Evolutionary conservation across 1,284 basidiomycete genomes (phyloP).

Genomic region (Spongispora temasekensis): DNA sequence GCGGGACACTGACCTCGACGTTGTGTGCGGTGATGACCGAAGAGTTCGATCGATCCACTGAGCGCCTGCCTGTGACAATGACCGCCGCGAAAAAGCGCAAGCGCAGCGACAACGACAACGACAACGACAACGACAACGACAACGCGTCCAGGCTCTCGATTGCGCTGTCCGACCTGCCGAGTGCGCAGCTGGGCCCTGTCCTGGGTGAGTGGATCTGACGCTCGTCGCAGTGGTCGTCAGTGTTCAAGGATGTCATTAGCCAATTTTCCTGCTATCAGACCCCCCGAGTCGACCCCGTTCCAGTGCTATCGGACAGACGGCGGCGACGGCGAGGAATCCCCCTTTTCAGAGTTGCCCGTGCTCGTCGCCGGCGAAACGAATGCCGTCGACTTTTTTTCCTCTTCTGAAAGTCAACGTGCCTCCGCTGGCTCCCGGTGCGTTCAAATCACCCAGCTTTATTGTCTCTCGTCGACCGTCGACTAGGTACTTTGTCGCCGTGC

Average conservation of each 20-base stretch:
- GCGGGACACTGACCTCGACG: constrained; percentile 28
- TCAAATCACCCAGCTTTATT: constrained; percentile 17
- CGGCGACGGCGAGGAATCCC: constrained; percentile 39
- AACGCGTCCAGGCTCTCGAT: constrained; percentile 52
- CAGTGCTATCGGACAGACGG: constrained; percentile 53
- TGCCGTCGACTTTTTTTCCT: constrained; percentile 60
- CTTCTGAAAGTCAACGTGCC: constrained; percentile 44
- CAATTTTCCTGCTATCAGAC: constrained; percentile 71
- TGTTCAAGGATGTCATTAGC: constrained; percentile 43
- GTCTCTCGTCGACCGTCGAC: neutral
- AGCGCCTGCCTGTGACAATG: too few relatives aligned
- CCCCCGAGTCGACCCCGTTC: constrained; percentile 65
- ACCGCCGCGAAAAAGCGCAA: constrained; percentile 63
- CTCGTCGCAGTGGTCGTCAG: constrained; percentile 19
- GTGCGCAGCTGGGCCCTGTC: constrained; percentile 61
- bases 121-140: too few relatives aligned
- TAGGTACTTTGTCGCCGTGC: constrained; percentile 69
- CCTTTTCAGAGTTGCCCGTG: constrained; percentile 49
- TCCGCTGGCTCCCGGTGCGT: constrained; percentile 65
- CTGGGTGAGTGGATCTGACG: constrained; percentile 56
- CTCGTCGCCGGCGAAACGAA: constrained; percentile 74
- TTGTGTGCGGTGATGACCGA: constrained; percentile 16
- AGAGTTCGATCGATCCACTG: too few relatives aligned
- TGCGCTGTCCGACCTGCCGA: constrained; percentile 46
- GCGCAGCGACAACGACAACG: constrained; percentile 43